Conservation (phyloP, 1,284 basidiomycete genomes). For the Cutaneotrichosporon daszewskae region DNA sequence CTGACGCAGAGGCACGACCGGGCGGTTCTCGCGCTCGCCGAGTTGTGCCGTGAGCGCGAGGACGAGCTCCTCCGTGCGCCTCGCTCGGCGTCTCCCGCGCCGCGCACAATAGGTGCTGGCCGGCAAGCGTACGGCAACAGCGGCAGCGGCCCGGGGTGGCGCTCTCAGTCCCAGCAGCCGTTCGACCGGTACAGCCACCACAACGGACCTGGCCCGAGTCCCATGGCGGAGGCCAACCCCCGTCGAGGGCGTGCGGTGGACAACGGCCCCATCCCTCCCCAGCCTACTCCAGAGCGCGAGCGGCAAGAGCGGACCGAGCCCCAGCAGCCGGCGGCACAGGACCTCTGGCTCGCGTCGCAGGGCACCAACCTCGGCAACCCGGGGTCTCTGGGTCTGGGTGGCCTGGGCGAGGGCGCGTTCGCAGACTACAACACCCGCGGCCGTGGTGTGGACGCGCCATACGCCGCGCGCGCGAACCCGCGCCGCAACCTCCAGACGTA, state of each 20-base stretch:
- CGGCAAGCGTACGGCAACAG: slow-evolving; percentile 15
- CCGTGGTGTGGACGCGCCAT: slow-evolving; percentile 6
- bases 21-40: slow-evolving; percentile 69
- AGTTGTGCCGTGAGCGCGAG: slow-evolving; percentile 61
- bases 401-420: slow-evolving; percentile 15
- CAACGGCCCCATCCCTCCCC: not conserved
- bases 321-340: slow-evolving; percentile 26
- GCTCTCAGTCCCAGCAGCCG: slow-evolving; percentile 38
- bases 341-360: slow-evolving; percentile 43
- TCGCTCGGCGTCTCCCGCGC: slow-evolving; percentile 47
- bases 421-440: slow-evolving; percentile 16
- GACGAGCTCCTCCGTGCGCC: slow-evolving; percentile 48
- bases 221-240: not conserved
- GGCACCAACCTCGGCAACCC: slow-evolving; percentile 38
- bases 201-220: slow-evolving; percentile 10
- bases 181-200: slow-evolving; percentile 28
- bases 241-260: not conserved
- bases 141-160: slow-evolving; percentile 21
- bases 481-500: slow-evolving; percentile 20
- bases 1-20: slow-evolving; percentile 70
- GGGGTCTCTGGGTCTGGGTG: slow-evolving; percentile 27
- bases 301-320: too few species aligned
- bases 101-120: slow-evolving; percentile 33
- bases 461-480: slow-evolving; percentile 4
- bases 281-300: too few species aligned